Percentiles rank a stretch among this genome's conserved stretches.
Conservation (phyloP, 108 stramenopile species). For the Pseudonitzschia delicatissima region DNA sequence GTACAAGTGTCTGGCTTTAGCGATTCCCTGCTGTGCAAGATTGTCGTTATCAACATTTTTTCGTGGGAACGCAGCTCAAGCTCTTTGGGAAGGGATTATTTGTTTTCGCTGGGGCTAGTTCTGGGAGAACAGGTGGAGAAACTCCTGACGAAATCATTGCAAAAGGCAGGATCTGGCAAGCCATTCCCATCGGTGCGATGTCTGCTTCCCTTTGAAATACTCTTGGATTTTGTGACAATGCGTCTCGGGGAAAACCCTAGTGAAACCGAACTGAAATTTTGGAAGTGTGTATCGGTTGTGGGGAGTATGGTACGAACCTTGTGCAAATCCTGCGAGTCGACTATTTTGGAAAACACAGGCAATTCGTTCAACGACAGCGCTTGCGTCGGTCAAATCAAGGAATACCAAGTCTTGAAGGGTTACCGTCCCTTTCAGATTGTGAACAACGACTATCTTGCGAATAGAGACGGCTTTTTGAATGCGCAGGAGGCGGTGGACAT, state of each 20-base stretch:
- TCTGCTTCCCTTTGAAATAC: slow-evolving; percentile 26
- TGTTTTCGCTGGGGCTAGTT: slow-evolving; percentile 15
- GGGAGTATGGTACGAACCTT: slow-evolving; percentile 15
- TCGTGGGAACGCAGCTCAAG: slow-evolving; percentile 18
- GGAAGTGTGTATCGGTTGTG: slow-evolving; percentile 23
- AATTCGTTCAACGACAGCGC: background rate
- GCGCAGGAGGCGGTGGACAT: slow-evolving; percentile 17
- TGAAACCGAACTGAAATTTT: slow-evolving; percentile 11
- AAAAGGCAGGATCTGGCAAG: slow-evolving; percentile 7
- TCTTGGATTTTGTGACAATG: slow-evolving; percentile 15
- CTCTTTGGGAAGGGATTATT: slow-evolving; percentile 12
- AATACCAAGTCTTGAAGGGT: slow-evolving; percentile 34
- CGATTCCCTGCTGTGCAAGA: slow-evolving; percentile 68
- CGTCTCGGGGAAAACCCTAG: slow-evolving; percentile 3
- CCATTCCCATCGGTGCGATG: slow-evolving; percentile 21
- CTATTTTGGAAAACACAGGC: background rate
- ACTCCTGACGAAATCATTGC: slow-evolving; percentile 1
- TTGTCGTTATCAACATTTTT: slow-evolving; percentile 64
- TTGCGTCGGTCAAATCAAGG: slow-evolving; percentile 9
- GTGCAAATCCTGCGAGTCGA: background rate
- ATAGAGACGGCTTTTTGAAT: slow-evolving; percentile 4
- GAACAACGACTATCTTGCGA: background rate
- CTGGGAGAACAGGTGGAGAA: slow-evolving; percentile 16
- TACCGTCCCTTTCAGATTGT: slow-evolving; percentile 33
- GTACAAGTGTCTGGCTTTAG: slow-evolving; percentile 45